Evolutionary conservation across 129 eudicot species (phyloP), one percentile per base, ranked within the genome.

Genomic region (Centaurea solstitialis): DNA sequence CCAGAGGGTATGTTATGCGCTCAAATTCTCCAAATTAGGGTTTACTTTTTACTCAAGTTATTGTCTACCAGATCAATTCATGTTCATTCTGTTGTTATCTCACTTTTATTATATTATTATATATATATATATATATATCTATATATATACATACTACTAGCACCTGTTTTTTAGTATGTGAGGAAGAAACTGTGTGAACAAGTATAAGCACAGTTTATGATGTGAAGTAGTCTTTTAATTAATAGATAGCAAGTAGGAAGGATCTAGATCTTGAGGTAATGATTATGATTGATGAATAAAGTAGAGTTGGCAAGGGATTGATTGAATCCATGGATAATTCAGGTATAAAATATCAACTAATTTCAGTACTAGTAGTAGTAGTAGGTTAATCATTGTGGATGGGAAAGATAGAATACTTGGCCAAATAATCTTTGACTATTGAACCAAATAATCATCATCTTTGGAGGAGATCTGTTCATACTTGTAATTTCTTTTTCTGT

Each of bases 1-100:
- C 88, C 9, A 24, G 21, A 17, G 88, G 88, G 87, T 85, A 77
- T 5, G 41, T 2, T 26, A 26, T 26, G 30, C 45, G 7, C 61
- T 28, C 57, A 43, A 43, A 6, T 38, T 35, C 5, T 35, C 12
- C 5, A 9, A 9, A 40, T 18, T 43, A 20, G 35, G 18, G 77
- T 26, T 26, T 26, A 0, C 1, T 26, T 71, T 71, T 37, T n/a
- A 5, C 2, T 66, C 17, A 66, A 22, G 23, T 67, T 7, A 23
- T 67, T 23, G 37, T 33, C 2, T 33, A 33, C 37, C 5, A 33
- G 38, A 68, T 67, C 30, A 9, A 30, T 68, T 68, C 17, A 68
- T 68, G 18, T 68, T 10, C 17, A n/a, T 23, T 68, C 35, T 68
- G n/a, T n/a, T n/a, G n/a, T n/a, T n/a, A n/a, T n/a, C n/a, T n/a